phyloP scores from a whole-genome alignment of 129 eudicot genomes.

The Helianthus tuberosus region DNA sequence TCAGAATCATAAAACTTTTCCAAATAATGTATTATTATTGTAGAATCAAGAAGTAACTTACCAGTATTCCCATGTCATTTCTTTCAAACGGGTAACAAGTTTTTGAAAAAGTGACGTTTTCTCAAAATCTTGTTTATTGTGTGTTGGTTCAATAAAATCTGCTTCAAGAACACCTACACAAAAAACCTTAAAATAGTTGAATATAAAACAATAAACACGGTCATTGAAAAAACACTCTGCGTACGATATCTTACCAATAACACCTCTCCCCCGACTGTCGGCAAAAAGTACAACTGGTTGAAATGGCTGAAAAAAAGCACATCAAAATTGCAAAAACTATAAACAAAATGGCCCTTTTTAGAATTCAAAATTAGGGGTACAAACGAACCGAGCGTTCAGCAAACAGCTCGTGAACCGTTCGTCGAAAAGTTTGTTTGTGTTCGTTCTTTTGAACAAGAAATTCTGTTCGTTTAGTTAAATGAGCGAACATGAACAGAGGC shows the following conservation, averaged over 20 bases:
- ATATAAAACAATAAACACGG: not conserved
- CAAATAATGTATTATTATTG: not conserved
- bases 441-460: no score
- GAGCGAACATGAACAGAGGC: no score
- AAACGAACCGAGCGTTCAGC: no score
- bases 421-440: no score
- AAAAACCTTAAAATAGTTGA: not conserved
- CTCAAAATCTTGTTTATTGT: constrained; percentile 94
- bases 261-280: constrained; percentile 86
- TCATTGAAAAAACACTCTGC: not conserved
- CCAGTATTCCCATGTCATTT: constrained; percentile 94
- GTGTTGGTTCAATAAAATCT: constrained; percentile 86
- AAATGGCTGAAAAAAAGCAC: constrained; percentile 53
- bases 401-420: no score
- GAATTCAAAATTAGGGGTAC: not conserved
- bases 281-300: constrained; percentile 59
- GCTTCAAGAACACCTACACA: constrained; percentile 80
- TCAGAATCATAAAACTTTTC: constrained; percentile 20
- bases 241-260: constrained; percentile 64
- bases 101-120: constrained; percentile 79
- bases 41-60: constrained; percentile 27
- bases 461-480: no score
- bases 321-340: not conserved
- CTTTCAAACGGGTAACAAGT: constrained; percentile 79
- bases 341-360: not conserved